Evolutionary conservation across 2,329 filamentous ascomycete genomes (phyloP).

Genomic region (Balansia obtecta): DNA sequence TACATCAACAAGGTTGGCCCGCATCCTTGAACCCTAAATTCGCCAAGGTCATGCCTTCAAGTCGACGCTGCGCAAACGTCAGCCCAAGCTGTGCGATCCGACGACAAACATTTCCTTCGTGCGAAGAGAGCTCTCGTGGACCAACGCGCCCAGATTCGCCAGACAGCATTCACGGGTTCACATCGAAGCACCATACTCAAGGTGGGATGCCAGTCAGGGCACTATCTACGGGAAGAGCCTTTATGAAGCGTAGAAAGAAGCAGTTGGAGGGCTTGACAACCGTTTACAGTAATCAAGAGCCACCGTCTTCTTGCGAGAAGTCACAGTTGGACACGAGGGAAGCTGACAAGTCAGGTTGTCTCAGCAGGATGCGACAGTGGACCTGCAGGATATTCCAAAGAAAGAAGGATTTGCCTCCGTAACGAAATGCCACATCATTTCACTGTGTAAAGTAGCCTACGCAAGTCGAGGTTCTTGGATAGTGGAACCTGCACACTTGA

Average conservation of each 20-base stretch:
- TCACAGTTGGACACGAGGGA: not conserved
- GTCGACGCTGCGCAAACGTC: conserved; percentile 12
- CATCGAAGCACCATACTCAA: not conserved
- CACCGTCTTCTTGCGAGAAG: not conserved
- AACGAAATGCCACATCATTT: not conserved
- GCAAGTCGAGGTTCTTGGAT: not conserved
- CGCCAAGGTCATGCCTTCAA: conserved; percentile 12
- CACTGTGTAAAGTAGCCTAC: not conserved
- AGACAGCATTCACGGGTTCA: not conserved
- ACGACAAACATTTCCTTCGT: conserved; percentile 8
- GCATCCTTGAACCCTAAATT: conserved; percentile 17
- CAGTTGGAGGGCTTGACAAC: conserved; percentile 5
- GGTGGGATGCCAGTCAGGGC: conserved; percentile 9
- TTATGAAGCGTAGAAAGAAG: conserved; percentile 13
- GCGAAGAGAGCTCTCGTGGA: conserved; percentile 4
- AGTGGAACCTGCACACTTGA: not conserved
- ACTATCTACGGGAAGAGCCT: conserved; percentile 15
- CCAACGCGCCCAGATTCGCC: conserved; percentile 1
- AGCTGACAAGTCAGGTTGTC: conserved; percentile 3
- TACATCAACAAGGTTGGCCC: conserved; percentile 25
- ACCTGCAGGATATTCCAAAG: conserved; percentile 7
- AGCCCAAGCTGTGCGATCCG: conserved; percentile 2
- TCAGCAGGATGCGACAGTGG: conserved; percentile 9
- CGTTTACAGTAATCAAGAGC: not conserved
- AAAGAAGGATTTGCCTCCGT: not conserved